Evolutionary conservation across 2,329 filamentous ascomycete species (phyloP).

Genomic region (Aspergillus sclerotialis): DNA sequence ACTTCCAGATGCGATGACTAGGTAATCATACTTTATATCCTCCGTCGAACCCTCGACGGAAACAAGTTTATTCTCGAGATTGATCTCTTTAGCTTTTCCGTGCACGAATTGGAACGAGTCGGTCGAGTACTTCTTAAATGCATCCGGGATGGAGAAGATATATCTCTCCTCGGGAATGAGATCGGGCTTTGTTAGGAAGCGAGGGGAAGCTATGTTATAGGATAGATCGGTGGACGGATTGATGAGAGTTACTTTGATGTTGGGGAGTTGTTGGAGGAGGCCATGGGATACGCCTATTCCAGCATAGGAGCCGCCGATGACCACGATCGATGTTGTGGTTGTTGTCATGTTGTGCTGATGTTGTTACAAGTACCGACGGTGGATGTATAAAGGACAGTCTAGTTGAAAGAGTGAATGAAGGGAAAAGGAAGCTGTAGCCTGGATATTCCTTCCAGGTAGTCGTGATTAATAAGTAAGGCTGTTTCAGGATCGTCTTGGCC

Average conservation of each 20-base stretch:
- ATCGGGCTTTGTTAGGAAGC: slow-evolving; percentile 44
- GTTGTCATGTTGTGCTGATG: no score
- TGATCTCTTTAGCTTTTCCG: slow-evolving; percentile 42
- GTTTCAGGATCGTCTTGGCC: no score
- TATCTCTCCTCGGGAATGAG: slow-evolving; percentile 43
- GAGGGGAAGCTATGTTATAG: slow-evolving; percentile 48
- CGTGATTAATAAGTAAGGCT: no score
- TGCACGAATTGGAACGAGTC: slow-evolving; percentile 46
- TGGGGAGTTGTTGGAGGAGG: slow-evolving; percentile 27
- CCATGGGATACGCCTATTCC: slow-evolving; percentile 30
- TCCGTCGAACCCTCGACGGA: slow-evolving; percentile 27
- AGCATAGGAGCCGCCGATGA: slow-evolving; percentile 33
- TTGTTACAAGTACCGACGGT: no score
- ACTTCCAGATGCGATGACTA: slow-evolving; percentile 51
- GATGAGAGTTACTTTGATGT: slow-evolving; percentile 46
- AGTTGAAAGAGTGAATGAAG: no score
- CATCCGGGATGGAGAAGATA: slow-evolving; percentile 43
- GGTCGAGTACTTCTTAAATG: slow-evolving; percentile 44
- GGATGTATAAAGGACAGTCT: no score
- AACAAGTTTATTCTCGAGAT: slow-evolving; percentile 38
- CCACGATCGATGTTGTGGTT: no score
- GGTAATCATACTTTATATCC: slow-evolving; percentile 44
- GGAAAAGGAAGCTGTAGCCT: no score
- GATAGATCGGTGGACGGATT: slow-evolving; percentile 48
- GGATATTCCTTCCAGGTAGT: no score